Evolutionary conservation across 2,329 filamentous ascomycete genomes (phyloP).

Genomic region (Mariannaea sp.): DNA sequence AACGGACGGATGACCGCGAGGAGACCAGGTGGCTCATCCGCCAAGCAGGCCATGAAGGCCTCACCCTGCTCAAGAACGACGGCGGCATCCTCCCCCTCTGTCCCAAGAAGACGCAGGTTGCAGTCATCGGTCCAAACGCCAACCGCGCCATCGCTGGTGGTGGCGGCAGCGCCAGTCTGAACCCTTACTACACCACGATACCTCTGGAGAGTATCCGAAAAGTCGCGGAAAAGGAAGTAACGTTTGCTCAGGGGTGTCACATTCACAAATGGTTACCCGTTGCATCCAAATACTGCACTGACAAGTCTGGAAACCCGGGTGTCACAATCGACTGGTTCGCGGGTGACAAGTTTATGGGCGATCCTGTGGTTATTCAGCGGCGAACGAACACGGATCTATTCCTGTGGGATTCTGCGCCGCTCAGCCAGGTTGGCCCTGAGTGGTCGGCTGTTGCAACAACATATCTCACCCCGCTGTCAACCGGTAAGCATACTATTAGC

Average conservation of each 20-base stretch:
- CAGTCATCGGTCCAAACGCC: conserved; percentile 70
- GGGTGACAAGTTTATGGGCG: conserved; percentile 65
- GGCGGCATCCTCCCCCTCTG: conserved; percentile 62
- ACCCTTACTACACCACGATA: conserved; percentile 70
- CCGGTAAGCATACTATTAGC: conserved; percentile 67
- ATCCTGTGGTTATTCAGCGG: conserved; percentile 60
- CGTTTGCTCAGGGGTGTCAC: conserved; percentile 52
- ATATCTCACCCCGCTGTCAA: conserved; percentile 60
- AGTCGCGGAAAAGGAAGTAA: conserved; percentile 58
- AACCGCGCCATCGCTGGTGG: conserved; percentile 70
- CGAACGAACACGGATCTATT: conserved; percentile 69
- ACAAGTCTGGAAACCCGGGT: conserved; percentile 58
- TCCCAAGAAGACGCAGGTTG: conserved; percentile 60
- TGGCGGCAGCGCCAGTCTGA: conserved; percentile 69
- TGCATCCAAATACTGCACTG: conserved; percentile 35
- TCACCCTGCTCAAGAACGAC: conserved; percentile 69
- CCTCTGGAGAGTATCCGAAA: conserved; percentile 64
- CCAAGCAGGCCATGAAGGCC: conserved; percentile 63
- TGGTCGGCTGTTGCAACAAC: conserved; percentile 69
- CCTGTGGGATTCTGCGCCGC: conserved; percentile 71
- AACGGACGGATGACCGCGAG: conserved; percentile 60
- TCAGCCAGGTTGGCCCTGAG: conserved; percentile 61
- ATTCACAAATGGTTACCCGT: conserved; percentile 39
- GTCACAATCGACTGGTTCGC: conserved; percentile 68
- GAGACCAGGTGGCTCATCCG: conserved; percentile 66